Percentiles rank a stretch among this genome's conserved stretches.
phyloP scores from a whole-genome alignment of 306 rosid species.

The Cyamopsis tetragonoloba region DNA sequence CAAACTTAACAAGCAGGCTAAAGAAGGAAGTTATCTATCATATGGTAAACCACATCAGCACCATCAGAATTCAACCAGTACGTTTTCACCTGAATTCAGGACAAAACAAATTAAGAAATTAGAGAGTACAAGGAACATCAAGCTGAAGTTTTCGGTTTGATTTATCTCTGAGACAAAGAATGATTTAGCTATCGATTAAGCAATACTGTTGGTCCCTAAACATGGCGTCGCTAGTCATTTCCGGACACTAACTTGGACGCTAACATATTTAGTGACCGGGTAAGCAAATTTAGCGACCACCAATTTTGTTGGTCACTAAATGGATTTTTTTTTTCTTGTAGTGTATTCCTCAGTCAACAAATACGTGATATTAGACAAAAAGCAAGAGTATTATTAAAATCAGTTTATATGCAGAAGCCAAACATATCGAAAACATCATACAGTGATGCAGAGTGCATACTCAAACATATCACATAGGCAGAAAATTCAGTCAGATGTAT shows the following conservation, averaged over 20 bases:
- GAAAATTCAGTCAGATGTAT: neutral
- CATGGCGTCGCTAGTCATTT: no score
- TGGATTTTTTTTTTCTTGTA: no score
- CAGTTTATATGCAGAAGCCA: neutral
- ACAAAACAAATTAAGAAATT: neutral
- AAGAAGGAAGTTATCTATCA: constrained; percentile 79
- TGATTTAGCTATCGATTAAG: no score
- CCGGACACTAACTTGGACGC: no score
- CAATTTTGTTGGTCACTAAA: no score
- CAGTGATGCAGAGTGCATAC: neutral
- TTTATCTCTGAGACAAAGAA: no score
- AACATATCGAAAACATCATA: neutral
- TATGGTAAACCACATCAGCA: constrained; percentile 84
- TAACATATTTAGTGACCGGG: no score
- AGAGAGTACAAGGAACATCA: neutral
- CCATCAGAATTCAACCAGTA: constrained; percentile 96
- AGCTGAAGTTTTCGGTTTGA: constrained; percentile 1
- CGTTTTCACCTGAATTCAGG: constrained; percentile 71
- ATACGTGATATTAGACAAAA: neutral
- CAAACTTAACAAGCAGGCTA: constrained; percentile 23
- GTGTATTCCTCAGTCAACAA: neutral
- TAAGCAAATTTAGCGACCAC: no score
- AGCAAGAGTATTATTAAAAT: neutral
- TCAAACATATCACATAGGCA: neutral
- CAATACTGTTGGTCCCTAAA: no score